Conservation (phyloP, 1,139 yeast species). For the Kodamaea suecica region DNA sequence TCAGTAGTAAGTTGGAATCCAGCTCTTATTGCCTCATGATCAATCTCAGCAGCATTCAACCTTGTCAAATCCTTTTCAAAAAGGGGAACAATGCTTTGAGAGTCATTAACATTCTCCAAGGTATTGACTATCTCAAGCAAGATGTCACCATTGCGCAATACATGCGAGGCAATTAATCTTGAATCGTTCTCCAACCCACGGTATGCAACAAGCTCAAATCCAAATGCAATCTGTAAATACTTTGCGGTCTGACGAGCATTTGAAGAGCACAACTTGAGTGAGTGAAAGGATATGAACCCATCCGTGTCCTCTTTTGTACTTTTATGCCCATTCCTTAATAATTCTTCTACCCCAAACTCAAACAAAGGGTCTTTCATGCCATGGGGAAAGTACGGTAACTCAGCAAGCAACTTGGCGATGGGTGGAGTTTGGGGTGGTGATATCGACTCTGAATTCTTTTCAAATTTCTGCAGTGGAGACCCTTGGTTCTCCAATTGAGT, state of each 20-base stretch:
- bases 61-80: constrained; percentile 14
- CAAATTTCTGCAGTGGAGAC: no score
- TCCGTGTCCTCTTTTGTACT: constrained; percentile 25
- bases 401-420: no score
- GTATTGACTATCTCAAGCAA: constrained; percentile 46
- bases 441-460: no score
- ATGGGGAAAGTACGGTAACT: constrained; percentile 25
- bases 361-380: constrained; percentile 19
- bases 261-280: constrained; percentile 47
- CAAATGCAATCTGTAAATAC: constrained; percentile 54
- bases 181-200: constrained; percentile 69
- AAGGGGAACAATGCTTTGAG: constrained; percentile 15
- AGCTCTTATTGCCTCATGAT: constrained; percentile 8
- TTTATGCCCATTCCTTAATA: constrained; percentile 23
- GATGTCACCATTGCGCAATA: constrained; percentile 56
- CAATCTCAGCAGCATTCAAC: constrained; percentile 5
- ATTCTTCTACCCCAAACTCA: constrained; percentile 18
- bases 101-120: constrained; percentile 21
- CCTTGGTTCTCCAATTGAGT: no score
- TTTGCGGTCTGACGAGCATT: constrained; percentile 66
- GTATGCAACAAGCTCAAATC: constrained; percentile 62
- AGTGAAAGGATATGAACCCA: constrained; percentile 34
- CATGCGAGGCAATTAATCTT: constrained; percentile 54
- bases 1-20: constrained; percentile 17
- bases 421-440: no score